phyloP scores from a whole-genome alignment of 257 asterid species.

The Plantago ovata region DNA sequence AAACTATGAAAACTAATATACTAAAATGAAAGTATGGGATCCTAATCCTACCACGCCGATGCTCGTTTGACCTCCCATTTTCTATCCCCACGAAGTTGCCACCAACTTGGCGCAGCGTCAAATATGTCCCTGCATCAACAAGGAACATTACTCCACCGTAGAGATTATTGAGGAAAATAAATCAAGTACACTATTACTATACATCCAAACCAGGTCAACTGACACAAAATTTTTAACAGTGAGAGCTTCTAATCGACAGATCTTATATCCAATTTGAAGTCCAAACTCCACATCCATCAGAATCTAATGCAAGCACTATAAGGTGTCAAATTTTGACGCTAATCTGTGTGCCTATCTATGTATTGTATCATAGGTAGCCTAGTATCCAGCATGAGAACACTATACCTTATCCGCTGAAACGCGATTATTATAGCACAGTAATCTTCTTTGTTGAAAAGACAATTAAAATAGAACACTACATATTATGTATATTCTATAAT shows the following conservation, averaged over 20 bases:
- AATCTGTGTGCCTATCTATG: too few species aligned
- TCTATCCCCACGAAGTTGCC: conserved; percentile 26
- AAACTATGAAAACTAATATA: not conserved
- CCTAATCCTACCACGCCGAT: conserved; percentile 51
- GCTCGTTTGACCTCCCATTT: conserved; percentile 44
- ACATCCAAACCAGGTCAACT: not conserved
- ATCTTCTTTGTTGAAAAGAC: too few species aligned
- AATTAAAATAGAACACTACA: too few species aligned
- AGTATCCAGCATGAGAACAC: too few species aligned
- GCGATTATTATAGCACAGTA: too few species aligned
- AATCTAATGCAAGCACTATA: too few species aligned
- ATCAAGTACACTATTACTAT: too few species aligned
- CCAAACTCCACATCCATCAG: not conserved
- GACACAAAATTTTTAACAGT: not conserved
- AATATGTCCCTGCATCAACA: conserved; percentile 36
- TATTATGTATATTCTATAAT: too few species aligned
- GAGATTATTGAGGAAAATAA: too few species aligned
- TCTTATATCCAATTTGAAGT: not conserved
- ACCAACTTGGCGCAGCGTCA: conserved; percentile 19
- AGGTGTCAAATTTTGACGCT: too few species aligned
- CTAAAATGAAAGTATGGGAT: conserved; percentile 7
- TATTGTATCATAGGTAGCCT: too few species aligned
- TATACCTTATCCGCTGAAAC: too few species aligned
- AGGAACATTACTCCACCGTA: conserved; percentile 8
- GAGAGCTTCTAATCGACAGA: not conserved